Base-by-base conservation (phyloP, 495 filamentous ascomycete genomes). In the Xylaria scruposa region DNA sequence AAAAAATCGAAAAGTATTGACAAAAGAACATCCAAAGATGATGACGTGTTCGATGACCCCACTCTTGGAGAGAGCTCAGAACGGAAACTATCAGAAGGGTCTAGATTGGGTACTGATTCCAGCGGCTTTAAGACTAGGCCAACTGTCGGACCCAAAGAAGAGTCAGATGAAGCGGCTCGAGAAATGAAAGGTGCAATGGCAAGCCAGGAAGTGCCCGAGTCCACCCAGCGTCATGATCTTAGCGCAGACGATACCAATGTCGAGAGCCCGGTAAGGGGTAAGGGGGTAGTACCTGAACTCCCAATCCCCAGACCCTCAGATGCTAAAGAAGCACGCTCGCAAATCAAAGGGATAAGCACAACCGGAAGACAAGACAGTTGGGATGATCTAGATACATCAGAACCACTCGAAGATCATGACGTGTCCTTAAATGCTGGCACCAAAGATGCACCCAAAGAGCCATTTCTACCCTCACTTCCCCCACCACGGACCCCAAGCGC, bases 1-100 rank as follows among this genome's bases (percentile, higher is more conserved):
- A 74, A 71, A 46, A 67, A 70, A 12, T 75, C 74, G 29, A 75
- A 73, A 56, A 68, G 71, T 47, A 78, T 77, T 60, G 80, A 83
- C 53, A 76, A 78, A 53, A 77, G 76, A 66, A 70, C 70, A 47
- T 47, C 72, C 49, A 76, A 71, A 54, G 79, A 81, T 70, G 81
- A 87, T 70, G 80, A 83, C 77, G 76, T 82, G 65, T 80, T 81
- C 73, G 80, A 83, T 73, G 81, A 83, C 71, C 68, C 79, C 83
- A 83, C 75, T 82, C 81, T 81, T 78, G 88, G 47, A 87, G 90
- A 91, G 83, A 72, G 85, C 77, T 76, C 87, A 81, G 79, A 91
- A 38, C 75, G 58, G 17, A 78, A 74, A 67, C 38, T 47, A 31
- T 70, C 75, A 53, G 78, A 63, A 26, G 19, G 12, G 15, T 63